These are phyloP conservation scores for Cryphonectria radicalis DNA, from an alignment of 2,329 filamentous ascomycete species.

Conservation along the genomic window DNA sequence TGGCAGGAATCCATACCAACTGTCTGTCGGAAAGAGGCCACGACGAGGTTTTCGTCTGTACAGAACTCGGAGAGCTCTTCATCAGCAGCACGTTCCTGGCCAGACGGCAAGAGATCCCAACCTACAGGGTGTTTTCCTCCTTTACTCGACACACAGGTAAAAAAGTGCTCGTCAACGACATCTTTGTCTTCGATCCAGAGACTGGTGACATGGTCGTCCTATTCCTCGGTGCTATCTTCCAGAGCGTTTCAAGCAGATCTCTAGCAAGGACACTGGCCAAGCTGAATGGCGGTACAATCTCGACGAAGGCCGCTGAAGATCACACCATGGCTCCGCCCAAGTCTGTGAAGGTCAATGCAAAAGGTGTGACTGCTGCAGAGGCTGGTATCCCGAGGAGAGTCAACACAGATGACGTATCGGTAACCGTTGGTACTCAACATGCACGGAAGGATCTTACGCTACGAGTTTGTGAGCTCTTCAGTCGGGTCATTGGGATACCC, in stretches of 20 bases:
- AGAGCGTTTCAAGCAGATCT: slow-evolving; percentile 31
- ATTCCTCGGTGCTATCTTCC: slow-evolving; percentile 32
- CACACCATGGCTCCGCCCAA: neutral
- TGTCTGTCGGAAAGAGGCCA: slow-evolving; percentile 33
- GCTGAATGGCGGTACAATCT: slow-evolving; percentile 13
- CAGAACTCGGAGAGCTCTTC: slow-evolving; percentile 31
- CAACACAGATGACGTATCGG: too few relatives aligned
- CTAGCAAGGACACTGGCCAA: slow-evolving; percentile 24
- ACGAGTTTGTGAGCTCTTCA: slow-evolving; percentile 23
- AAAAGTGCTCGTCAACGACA: slow-evolving; percentile 30
- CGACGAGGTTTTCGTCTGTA: slow-evolving; percentile 35
- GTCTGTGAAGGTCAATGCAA: neutral
- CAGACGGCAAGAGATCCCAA: neutral
- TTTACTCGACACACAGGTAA: neutral
- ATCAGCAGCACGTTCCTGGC: slow-evolving; percentile 13
- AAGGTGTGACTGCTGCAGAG: too few relatives aligned
- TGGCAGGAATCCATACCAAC: slow-evolving; percentile 44
- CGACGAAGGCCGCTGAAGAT: neutral
- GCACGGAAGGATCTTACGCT: neutral
- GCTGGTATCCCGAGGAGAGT: too few relatives aligned
- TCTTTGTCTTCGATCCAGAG: slow-evolving; percentile 32
- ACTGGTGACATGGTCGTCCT: slow-evolving; percentile 26
- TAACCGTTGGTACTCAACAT: too few relatives aligned
- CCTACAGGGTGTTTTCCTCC: neutral
- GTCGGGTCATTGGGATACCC: slow-evolving; percentile 31